These are phyloP conservation scores for Magnusiomyces suaveolens DNA, from an alignment of 1,139 yeast genomes.

Conservation along the genomic window DNA sequence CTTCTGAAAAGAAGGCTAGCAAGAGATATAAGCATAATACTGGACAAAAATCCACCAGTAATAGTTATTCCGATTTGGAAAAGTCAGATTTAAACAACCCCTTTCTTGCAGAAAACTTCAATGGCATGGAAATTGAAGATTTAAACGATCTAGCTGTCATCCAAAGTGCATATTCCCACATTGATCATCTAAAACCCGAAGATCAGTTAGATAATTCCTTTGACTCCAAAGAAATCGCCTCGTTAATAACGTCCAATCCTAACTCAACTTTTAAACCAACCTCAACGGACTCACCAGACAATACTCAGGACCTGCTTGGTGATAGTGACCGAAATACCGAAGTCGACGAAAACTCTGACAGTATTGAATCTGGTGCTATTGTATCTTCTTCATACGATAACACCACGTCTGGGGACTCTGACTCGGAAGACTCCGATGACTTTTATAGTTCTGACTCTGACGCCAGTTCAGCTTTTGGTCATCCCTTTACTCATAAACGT, in stretches of 20 bases:
- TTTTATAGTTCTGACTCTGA: constrained; percentile 3
- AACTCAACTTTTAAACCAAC: neutral
- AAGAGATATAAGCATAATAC: neutral
- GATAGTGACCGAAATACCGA: neutral
- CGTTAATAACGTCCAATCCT: neutral
- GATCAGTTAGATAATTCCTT: neutral
- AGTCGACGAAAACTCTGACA: neutral
- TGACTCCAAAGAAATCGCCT: neutral
- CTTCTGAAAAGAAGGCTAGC: neutral
- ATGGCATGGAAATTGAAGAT: constrained; percentile 1
- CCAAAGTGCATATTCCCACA: neutral
- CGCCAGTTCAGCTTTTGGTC: neutral
- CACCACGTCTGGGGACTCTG: constrained; percentile 2
- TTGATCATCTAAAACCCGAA: neutral
- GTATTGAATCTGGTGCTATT: neutral
- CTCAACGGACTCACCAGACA: neutral
- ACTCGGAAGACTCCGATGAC: constrained; percentile 9
- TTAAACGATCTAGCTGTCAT: neutral
- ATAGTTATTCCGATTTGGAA: neutral
- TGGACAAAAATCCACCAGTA: neutral
- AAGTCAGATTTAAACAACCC: neutral
- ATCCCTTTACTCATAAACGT: neutral
- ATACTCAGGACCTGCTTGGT: neutral
- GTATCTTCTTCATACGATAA: neutral
- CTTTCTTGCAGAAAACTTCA: neutral